Evolutionary conservation across 2,329 filamentous ascomycete species (phyloP), one percentile per base, ranked within the genome.

Genomic region (Fusarium acutatum): DNA sequence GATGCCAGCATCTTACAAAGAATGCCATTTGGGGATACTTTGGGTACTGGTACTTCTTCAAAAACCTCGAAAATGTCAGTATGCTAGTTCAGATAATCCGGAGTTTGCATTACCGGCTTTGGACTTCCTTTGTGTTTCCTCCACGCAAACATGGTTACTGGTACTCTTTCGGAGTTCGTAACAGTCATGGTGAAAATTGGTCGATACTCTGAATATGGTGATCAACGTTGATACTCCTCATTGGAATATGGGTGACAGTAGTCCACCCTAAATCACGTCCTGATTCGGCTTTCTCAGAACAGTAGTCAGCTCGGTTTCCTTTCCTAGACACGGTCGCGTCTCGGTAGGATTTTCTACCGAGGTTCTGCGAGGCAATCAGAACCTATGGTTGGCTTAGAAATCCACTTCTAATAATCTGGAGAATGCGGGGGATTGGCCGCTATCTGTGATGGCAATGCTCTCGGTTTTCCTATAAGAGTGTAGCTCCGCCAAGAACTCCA

Each of bases 101-200:
- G 7, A 2, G 4, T 18, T 3, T 8, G 3, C 20, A 30, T 5
- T 67, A 73, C 71, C 32, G 71, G 71, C 10, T 66, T 69, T 4
- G 74, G 75, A 35, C 75, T 78, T 47, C 80, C 81, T 60, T 69
- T 76, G 53, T 82, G 78, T 64, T 82, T 82, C 43, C 79, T 76
- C 81, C 81, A 83, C 2, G 80, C 81, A 52, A 74, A 71, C 81
- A 83, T 83, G 6, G 79, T 79, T 14, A 41, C 20, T 20, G 68
- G 53, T 1, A 53, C 11, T 28, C 28, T 40, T 24, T 59, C 60
- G 12, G 35, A 14, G 13, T 46, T 24, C 3, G n/a, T n/a, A 0
- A n/a, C 22, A 17, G 40, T 7, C 62, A 65, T 65, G 2, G n/a
- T 18, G 17, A 18, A 20, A 20, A 0, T 18, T 32, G 20, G 17